Evolutionary conservation across 345 rosid genomes (phyloP).

Genomic region (Eucalyptus regnans): DNA sequence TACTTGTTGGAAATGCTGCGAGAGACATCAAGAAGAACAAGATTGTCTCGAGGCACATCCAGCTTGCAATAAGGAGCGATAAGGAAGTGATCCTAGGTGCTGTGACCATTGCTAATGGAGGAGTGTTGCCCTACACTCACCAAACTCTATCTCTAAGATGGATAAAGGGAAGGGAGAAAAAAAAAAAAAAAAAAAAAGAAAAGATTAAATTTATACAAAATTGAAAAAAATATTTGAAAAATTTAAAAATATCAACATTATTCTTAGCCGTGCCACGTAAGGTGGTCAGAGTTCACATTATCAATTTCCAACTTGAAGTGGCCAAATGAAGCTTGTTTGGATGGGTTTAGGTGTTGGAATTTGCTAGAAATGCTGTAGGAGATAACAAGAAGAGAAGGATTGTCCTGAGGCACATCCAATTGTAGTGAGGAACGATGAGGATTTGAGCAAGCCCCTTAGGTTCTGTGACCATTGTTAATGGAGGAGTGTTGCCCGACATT

Average conservation of each 20-base stretch:
- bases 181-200: accelerated
- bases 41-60: no score
- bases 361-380: slow-evolving; percentile 63
- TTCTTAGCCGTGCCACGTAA: accelerated
- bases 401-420: slow-evolving; percentile 62
- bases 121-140: no score
- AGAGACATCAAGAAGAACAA: no score
- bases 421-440: slow-evolving; percentile 62
- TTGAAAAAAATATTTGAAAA: no score
- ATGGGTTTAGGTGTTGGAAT: slow-evolving; percentile 35
- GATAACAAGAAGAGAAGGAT: slow-evolving; percentile 60
- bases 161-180: no score
- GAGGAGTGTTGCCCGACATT: slow-evolving; percentile 62
- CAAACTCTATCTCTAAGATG: accelerated
- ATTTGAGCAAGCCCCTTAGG: slow-evolving; percentile 61
- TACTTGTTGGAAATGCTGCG: no score
- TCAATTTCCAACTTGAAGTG: neutral
- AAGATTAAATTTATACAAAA: no score
- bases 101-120: no score
- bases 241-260: neutral
- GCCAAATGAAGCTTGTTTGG: neutral
- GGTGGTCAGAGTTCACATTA: neutral
- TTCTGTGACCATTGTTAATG: slow-evolving; percentile 48
- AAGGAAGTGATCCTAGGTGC: no score
- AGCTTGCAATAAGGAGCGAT: no score